Conservation (phyloP, 352 stramenopile genomes). For the Nothophytophthora sp. region DNA sequence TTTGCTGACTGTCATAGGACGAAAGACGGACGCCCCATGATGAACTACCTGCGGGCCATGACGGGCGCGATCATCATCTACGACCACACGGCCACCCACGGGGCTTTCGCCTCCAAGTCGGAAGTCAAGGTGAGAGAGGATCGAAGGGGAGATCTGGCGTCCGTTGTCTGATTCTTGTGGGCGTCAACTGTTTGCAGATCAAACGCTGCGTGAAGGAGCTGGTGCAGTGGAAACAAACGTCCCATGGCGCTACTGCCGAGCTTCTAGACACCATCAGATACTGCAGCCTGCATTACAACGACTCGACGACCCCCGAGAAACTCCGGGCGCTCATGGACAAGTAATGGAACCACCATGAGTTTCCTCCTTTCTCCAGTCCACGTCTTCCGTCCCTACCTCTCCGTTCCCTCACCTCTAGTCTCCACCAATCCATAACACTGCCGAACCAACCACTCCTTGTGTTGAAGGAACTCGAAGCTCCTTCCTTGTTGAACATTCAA, state of each 20-base stretch:
- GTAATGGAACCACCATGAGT: slow-evolving; percentile 7
- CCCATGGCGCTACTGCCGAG: slow-evolving; percentile 30
- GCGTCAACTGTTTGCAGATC: slow-evolving; percentile 32
- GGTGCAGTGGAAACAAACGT: slow-evolving; percentile 31
- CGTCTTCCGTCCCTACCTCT: too few species aligned
- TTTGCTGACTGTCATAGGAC: slow-evolving; percentile 10
- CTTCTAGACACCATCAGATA: slow-evolving; percentile 55
- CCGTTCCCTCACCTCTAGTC: too few species aligned
- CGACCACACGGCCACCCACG: slow-evolving; percentile 48
- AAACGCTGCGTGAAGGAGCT: slow-evolving; percentile 63
- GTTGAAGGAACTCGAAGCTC: too few species aligned
- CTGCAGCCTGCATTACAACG: slow-evolving; percentile 56
- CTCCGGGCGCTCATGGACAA: slow-evolving; percentile 44
- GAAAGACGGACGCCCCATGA: slow-evolving; percentile 40
- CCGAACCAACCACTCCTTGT: too few species aligned
- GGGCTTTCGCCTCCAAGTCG: slow-evolving; percentile 53
- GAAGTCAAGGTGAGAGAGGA: slow-evolving; percentile 57
- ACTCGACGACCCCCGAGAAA: slow-evolving; percentile 44
- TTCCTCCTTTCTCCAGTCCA: neutral
- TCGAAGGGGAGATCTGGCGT: neutral
- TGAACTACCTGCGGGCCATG: slow-evolving; percentile 56
- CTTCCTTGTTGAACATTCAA: too few species aligned
- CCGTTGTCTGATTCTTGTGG: neutral
- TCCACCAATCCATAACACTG: too few species aligned
- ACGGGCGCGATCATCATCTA: slow-evolving; percentile 59